phyloP scores from a whole-genome alignment of 2,329 filamentous ascomycete species.

The Penicillium sp. region DNA sequence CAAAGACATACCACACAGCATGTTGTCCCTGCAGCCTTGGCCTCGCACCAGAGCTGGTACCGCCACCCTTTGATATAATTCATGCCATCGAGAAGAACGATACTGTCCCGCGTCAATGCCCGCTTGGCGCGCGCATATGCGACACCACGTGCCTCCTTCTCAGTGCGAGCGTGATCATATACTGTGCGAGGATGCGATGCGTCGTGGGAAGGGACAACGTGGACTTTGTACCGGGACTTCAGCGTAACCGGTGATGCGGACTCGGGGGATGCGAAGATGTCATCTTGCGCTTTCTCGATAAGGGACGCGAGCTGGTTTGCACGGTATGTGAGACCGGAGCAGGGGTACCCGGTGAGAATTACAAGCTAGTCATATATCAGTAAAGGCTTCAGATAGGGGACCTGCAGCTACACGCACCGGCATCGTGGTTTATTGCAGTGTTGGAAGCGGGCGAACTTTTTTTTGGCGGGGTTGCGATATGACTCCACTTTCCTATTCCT shows the following conservation, averaged over 20 bases:
- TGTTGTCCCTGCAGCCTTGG: slow-evolving; percentile 58
- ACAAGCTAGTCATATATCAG: slow-evolving; percentile 47
- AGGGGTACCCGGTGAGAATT: slow-evolving; percentile 59
- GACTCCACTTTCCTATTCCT: slow-evolving; percentile 7
- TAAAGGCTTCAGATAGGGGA: neutral
- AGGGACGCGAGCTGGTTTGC: slow-evolving; percentile 53
- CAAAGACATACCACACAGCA: slow-evolving; percentile 54
- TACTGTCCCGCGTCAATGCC: slow-evolving; percentile 52
- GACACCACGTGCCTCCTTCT: slow-evolving; percentile 61
- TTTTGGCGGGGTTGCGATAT: slow-evolving; percentile 22
- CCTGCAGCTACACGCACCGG: slow-evolving; percentile 20
- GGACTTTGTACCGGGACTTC: slow-evolving; percentile 45
- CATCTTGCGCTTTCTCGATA: slow-evolving; percentile 49
- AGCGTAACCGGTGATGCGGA: slow-evolving; percentile 29
- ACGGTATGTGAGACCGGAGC: slow-evolving; percentile 59
- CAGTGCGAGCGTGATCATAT: slow-evolving; percentile 54
- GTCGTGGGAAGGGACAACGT: slow-evolving; percentile 40
- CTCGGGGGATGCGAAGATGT: slow-evolving; percentile 34
- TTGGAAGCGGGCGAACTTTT: slow-evolving; percentile 12
- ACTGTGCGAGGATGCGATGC: slow-evolving; percentile 46
- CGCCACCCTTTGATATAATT: slow-evolving; percentile 67
- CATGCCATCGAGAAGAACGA: slow-evolving; percentile 61
- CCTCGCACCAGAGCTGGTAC: slow-evolving; percentile 64
- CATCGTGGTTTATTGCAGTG: slow-evolving; percentile 22
- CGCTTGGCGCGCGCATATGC: slow-evolving; percentile 60